These are phyloP conservation scores for Misopates orontium DNA, from an alignment of 257 asterid species.

Conservation along the genomic window DNA sequence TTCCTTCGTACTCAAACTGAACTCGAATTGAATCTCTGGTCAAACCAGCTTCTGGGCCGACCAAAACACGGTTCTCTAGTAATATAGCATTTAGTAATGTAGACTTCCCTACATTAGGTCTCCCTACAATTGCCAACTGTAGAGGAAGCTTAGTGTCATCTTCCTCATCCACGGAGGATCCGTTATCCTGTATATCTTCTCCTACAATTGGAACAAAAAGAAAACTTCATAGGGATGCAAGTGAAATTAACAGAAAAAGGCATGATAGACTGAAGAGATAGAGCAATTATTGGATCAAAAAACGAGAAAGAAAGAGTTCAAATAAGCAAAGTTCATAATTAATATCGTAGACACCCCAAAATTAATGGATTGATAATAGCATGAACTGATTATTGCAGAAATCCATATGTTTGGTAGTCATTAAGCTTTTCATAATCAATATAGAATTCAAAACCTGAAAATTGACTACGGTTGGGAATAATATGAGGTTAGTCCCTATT, in stretches of 20 bases:
- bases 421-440: too few relatives aligned
- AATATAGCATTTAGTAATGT: conserved; percentile 86
- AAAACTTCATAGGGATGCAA: conserved; percentile 19
- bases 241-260: neutral
- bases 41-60: conserved; percentile 98
- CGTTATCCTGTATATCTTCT: conserved; percentile 35
- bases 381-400: too few relatives aligned
- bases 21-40: conserved; percentile 94
- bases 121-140: conserved; percentile 97
- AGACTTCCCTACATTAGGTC: conserved; percentile 96
- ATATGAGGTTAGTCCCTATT: too few relatives aligned
- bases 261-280: conserved; percentile 1
- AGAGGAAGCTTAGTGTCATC: conserved; percentile 66
- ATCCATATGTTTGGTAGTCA: too few relatives aligned
- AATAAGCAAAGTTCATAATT: too few relatives aligned
- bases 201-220: conserved; percentile 34
- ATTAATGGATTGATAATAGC: too few relatives aligned
- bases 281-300: conserved; percentile 2
- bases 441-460: too few relatives aligned
- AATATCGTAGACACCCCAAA: too few relatives aligned
- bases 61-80: conserved; percentile 93
- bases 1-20: conserved; percentile 80
- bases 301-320: neutral
- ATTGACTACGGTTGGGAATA: too few relatives aligned
- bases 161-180: conserved; percentile 44